Evolutionary conservation across 2,329 filamentous ascomycete genomes (phyloP), one percentile per base, ranked within the genome.

Genomic region (Cordyceps cicadae): DNA sequence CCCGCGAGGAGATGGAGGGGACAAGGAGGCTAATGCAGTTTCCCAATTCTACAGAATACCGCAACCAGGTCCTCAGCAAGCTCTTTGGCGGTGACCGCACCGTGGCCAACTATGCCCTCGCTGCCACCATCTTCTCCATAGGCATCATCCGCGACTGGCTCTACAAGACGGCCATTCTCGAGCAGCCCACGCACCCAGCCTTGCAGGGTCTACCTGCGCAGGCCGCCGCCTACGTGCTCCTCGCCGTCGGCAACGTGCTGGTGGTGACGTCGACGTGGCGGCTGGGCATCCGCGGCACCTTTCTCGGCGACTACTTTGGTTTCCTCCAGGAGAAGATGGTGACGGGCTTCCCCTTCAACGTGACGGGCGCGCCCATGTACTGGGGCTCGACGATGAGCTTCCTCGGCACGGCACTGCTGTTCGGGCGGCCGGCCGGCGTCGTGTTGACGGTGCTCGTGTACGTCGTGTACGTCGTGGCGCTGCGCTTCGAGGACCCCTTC

Each of bases 261-360:
- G 94, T 99, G 54, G 69, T 97, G 55, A 87, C 88, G 39, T 94
- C 89, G 63, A 97, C 96, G 76, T 97, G 87, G 86, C 89, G 87
- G 39, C 85, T 99, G 46, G 94, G 94, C 62, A 85, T 99, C 69
- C 97, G 92, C 0, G 94, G 94, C 64, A 99, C 94, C 43, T 99
- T 97, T 73, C 81, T 99, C 41, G 94, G 94, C 67, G 94, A 99
- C 79, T 99, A 99, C 81, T 99, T 97, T 72, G 94, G 94, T 67
- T 97, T 97, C 73, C 81, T 99, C 66, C 96, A 97, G 92, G 93
- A 97, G 72, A 79, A 88, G 67, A 93, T 93, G 69, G 92, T 99
- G 57, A 96, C 92, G 14, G 88, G 90, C 15, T 99, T 99, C 72
- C 94, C 94, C 2, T 99, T 99, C 82, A 97, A 89, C 75, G 82